Base-by-base conservation (phyloP, 2,329 filamentous ascomycete genomes). In the Penicillium sp. region DNA sequence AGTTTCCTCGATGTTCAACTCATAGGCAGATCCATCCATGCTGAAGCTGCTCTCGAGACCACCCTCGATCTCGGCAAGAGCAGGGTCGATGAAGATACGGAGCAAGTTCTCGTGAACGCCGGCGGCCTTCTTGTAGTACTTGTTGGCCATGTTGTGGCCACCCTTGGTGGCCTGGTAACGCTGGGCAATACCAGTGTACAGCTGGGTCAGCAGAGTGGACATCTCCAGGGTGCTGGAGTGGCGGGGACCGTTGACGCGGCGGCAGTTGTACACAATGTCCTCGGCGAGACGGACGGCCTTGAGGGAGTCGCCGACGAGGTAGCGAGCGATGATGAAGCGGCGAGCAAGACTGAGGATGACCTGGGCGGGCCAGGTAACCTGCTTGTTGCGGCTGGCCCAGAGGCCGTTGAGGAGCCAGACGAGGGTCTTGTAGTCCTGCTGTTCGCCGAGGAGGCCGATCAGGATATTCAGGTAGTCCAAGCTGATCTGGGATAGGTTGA, bases 231-330 rank as follows among this genome's bases (percentile, higher is more conserved):
- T 81, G 49, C 73, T 73, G 1, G 73, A 69, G 54, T 81, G 73
- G 20, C 76, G 72, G 22, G 75, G 71, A 6, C 81, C 81, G 62
- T 81, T 78, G 23, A 80, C 79, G 29, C 80, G 78, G 23, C 78
- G 77, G 63, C 81, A 77, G 67, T 83, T 83, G 73, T 83, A 83
- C 4, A 77, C 75, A 44, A 83, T 81, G 59, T 81, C 78, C 66
- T 82, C 81, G 59, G 77, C 77, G 31, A 83, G 75, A 33, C 72
- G 74, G 29, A 79, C 59, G n/a, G 78, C 77, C 29, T 73, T 72
- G 64, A 74, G 66, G 23, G 73, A 71, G 50, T 79, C 77, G 41
- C 76, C 75, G 31, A 77, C 71, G 20, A 79, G 72, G 67, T 80
- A 82, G 50, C 79, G 78, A 6, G 77, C 77, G 54, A 78, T 73